Evolutionary conservation across 257 asterid genomes (phyloP).

Genomic region (Solanum piurae): DNA sequence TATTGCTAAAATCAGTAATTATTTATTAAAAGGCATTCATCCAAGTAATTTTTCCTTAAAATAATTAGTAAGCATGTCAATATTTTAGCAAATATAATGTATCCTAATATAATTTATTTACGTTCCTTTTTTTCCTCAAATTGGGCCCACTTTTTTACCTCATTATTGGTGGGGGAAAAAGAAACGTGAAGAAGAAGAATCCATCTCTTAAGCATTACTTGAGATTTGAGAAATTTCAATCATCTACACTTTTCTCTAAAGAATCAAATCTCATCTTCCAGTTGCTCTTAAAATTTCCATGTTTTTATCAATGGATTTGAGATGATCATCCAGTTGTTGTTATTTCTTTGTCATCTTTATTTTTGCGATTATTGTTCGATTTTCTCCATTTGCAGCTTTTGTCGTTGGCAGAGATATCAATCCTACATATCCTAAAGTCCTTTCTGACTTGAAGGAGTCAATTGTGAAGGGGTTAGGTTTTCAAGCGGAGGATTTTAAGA

Average conservation of each 20-base stretch:
- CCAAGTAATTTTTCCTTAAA: too few relatives aligned
- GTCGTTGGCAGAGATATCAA: slow-evolving; percentile 21
- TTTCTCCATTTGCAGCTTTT: slow-evolving; percentile 20
- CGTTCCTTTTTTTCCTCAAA: too few relatives aligned
- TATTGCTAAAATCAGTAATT: too few relatives aligned
- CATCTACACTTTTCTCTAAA: not conserved
- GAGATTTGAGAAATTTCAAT: not conserved
- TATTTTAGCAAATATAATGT: too few relatives aligned
- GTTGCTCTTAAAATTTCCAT: not conserved
- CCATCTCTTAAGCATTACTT: not conserved
- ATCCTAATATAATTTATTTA: too few relatives aligned
- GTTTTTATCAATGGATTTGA: slow-evolving; percentile 10
- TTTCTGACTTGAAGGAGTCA: slow-evolving; percentile 75
- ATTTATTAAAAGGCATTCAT: too few relatives aligned
- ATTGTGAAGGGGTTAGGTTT: slow-evolving; percentile 88
- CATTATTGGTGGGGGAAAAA: not conserved
- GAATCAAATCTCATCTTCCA: not conserved
- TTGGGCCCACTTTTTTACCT: too few relatives aligned
- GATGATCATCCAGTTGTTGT: not conserved
- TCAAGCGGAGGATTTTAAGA: slow-evolving; percentile 58
- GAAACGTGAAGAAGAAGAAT: not conserved
- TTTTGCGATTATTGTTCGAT: slow-evolving; percentile 13
- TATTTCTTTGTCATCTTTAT: slow-evolving; percentile 10
- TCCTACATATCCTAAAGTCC: slow-evolving; percentile 45
- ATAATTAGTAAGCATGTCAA: too few relatives aligned